Conservation (phyloP, 306 rosid species). For the peach (Prunus persica) region Prunus_persica_NCBIv2 NC_034013.1:12953001-12953500, state of each 20-base stretch:
- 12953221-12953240: conserved; percentile 53
- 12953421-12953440: conserved; percentile 38
- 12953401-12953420: conserved; percentile 66
- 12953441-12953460: conserved; percentile 39
- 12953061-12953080: conserved; percentile 7
- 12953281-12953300: neutral
- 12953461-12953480: conserved; percentile 32
- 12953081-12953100: conserved; percentile 13
- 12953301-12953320: neutral
- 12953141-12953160: neutral
- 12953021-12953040: conserved; percentile 79
- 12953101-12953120: neutral
- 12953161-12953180: conserved; percentile 4
- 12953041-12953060: conserved; percentile 68
- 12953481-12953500: conserved; percentile 63
- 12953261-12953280: conserved; percentile 47
- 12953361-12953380: conserved; percentile 23
- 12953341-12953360: neutral
- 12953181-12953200: conserved; percentile 86
- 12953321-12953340: neutral
- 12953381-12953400: conserved; percentile 75
- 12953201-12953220: conserved; percentile 72
- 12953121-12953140: neutral
- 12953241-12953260: conserved; percentile 67
- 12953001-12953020: conserved; percentile 76